A percentile compares a stretch with the other conserved stretches of the same genome.
phyloP scores from a whole-genome alignment of 2,329 filamentous ascomycete genomes.

The Diaporthe humulicola region DNA sequence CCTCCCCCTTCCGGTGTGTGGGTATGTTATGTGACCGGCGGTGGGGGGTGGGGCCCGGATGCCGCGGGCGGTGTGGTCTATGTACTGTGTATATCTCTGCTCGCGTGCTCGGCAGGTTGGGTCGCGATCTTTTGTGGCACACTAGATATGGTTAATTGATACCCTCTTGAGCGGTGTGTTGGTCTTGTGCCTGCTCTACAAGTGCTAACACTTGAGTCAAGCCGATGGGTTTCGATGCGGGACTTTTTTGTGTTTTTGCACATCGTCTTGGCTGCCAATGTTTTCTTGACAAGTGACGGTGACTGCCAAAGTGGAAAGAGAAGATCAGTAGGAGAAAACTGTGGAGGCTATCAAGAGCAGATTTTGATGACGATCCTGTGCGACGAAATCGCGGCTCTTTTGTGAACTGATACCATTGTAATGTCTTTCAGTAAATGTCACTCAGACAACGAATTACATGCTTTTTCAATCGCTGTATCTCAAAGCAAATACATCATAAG shows the following conservation, averaged over 20 bases:
- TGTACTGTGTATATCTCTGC: neutral
- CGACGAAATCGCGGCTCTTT: neutral
- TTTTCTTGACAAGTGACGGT: neutral
- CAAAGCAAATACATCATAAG: neutral
- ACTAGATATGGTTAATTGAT: slow-evolving; percentile 37
- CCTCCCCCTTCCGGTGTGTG: neutral
- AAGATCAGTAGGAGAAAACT: neutral
- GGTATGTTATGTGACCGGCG: neutral
- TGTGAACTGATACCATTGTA: too few relatives aligned
- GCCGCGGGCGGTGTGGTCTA: neutral
- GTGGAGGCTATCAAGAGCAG: neutral
- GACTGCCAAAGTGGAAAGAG: neutral
- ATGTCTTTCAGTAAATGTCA: neutral
- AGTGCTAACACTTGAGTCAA: neutral
- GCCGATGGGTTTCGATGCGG: neutral
- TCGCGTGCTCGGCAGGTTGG: neutral
- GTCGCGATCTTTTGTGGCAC: neutral
- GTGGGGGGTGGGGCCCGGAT: slow-evolving; percentile 13
- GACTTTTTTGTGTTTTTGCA: neutral
- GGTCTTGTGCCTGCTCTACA: neutral
- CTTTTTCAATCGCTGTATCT: neutral
- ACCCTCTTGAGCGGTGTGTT: slow-evolving; percentile 35
- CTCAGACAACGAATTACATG: too few relatives aligned
- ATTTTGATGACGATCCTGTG: neutral
- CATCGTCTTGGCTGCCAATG: neutral